Percentiles rank a stretch among this genome's conserved stretches.
phyloP scores from a whole-genome alignment of 1,139 yeast genomes.

The Kodamaea plutei region DNA sequence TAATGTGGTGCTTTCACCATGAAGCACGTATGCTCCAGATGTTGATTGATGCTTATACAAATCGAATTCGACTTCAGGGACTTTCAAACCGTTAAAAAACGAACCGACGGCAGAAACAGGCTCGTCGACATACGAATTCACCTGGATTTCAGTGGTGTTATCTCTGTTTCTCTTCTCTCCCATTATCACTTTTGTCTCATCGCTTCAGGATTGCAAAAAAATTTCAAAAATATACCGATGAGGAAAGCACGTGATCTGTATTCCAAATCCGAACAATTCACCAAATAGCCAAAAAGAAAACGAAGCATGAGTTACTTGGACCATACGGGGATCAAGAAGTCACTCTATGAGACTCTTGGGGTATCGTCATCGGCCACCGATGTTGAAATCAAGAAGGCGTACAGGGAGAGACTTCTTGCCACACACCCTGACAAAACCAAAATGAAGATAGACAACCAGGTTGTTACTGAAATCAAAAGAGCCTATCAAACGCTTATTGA shows the following conservation, averaged over 20 bases:
- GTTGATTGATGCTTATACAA: conserved; percentile 52
- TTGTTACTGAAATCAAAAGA: conserved; percentile 43
- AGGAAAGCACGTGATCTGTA: too few species aligned
- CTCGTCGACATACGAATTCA: conserved; percentile 27
- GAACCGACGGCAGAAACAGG: conserved; percentile 46
- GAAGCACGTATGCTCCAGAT: conserved; percentile 47
- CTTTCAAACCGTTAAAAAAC: conserved; percentile 71
- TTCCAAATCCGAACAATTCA: too few species aligned
- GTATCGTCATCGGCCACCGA: conserved; percentile 34
- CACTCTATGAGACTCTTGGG: conserved; percentile 53
- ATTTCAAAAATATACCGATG: background rate
- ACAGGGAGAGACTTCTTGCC: conserved; percentile 51
- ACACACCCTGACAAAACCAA: conserved; percentile 72
- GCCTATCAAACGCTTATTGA: conserved; percentile 59
- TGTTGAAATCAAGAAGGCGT: conserved; percentile 54
- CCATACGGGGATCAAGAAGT: conserved; percentile 2
- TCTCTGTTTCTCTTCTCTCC: conserved; percentile 12
- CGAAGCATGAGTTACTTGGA: too few species aligned
- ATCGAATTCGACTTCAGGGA: conserved; percentile 60
- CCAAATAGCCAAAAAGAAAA: too few species aligned
- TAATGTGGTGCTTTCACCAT: conserved; percentile 72
- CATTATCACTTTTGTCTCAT: conserved; percentile 6
- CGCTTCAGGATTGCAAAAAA: background rate
- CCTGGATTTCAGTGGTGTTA: conserved; percentile 26
- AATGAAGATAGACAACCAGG: conserved; percentile 8